Evolutionary conservation across 768 basidiomycete species (phyloP), one percentile per base, ranked within the genome.

Genomic region (Clitopilus hobsonii): DNA sequence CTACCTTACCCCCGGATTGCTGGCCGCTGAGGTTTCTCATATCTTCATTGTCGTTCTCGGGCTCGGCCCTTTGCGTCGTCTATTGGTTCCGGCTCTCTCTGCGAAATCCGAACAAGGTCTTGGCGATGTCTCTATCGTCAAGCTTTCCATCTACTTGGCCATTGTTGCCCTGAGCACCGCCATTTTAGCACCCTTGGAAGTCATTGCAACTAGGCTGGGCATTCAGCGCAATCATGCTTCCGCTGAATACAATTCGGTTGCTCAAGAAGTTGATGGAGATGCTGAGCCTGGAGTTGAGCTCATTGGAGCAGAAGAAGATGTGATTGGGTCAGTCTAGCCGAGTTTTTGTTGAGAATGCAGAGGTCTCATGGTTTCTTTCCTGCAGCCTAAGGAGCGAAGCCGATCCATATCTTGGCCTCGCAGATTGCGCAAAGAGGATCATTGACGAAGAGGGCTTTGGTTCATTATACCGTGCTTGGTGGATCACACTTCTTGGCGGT

Each of bases 171-270:
- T 84, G 48, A 82, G 83, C 69, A 83, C 85, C 2, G 60, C 64
- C 13, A 63, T 89, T 54, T 76, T 92, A 11, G 77, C 88, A 25
- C 91, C 91, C 4, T 70, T 94, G 24, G 91, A 94, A 64, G 90
- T 94, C 25, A 86, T 93, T 49, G 69, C 83, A 13, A 88, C 86
- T 13, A 76, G 90, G 49, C 78, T 94, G 5, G 87, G 90, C 18
- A 88, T 94, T 54, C 91, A 94, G 63, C 82, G 91, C 52, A 94
- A 93, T 59, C 90, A 92, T 59, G 83, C 86, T 6, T 84, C 86
- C 14, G 72, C 84, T 5, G 88, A 87, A 54, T 89, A 82, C 63
- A 88, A 89, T 58, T 85, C 88, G 0, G 82, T 89, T 26, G 72
- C 83, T 3, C 88, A 90, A 63, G 89, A 92, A 60, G 82, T 82